Evolutionary conservation across 106 monocot species (phyloP).

Genomic region (Narthecium ossifragum): DNA sequence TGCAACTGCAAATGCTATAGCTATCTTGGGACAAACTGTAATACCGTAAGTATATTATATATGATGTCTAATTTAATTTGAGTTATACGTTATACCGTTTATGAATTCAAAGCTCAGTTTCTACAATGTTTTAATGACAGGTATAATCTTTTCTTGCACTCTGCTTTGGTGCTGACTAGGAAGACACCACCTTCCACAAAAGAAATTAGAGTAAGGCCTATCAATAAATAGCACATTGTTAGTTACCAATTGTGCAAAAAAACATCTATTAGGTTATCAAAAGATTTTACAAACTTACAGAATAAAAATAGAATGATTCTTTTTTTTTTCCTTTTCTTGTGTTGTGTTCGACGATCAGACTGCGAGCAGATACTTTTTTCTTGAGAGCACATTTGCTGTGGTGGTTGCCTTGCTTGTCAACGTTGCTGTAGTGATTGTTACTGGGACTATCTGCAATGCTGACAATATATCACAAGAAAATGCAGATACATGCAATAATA

Average conservation of each 20-base stretch:
- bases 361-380: slow-evolving; percentile 50
- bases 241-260: too few species aligned
- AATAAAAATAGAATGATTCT: background rate
- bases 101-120: too few species aligned
- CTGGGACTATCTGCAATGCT: slow-evolving; percentile 36
- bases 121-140: slow-evolving; percentile 15
- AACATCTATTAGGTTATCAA: background rate
- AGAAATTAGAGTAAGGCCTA: slow-evolving; percentile 46
- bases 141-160: slow-evolving; percentile 60
- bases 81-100: too few species aligned
- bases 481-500: slow-evolving; percentile 27
- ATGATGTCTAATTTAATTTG: background rate
- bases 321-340: background rate
- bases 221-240: too few species aligned
- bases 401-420: slow-evolving; percentile 55
- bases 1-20: slow-evolving; percentile 36
- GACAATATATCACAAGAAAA: slow-evolving; percentile 15
- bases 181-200: slow-evolving; percentile 37
- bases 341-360: slow-evolving; percentile 7
- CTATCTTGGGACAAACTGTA: slow-evolving; percentile 41
- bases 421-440: slow-evolving; percentile 48
- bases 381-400: slow-evolving; percentile 59
- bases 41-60: slow-evolving; percentile 33
- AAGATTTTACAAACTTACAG: background rate
- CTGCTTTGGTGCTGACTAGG: slow-evolving; percentile 54